A percentile compares a stretch with the other conserved stretches of the same genome.
Evolutionary conservation across 768 basidiomycete species (phyloP).

Genomic region (Tubosaeta sp.): DNA sequence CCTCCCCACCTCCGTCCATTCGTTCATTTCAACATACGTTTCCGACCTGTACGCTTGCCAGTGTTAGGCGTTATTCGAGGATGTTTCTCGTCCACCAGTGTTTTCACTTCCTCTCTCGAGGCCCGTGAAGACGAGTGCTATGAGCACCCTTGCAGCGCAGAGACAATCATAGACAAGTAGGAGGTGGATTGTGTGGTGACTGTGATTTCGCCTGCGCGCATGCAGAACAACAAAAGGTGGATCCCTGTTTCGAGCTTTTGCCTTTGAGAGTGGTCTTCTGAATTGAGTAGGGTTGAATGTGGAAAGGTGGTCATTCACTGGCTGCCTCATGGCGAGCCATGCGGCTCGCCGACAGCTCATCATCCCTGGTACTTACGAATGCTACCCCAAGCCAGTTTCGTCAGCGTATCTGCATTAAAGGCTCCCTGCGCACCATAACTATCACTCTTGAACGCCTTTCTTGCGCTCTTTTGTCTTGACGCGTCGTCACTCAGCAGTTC

Average conservation of each 20-base stretch:
- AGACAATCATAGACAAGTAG: constrained; percentile 35
- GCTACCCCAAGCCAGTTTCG: background rate
- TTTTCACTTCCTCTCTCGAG: constrained; percentile 36
- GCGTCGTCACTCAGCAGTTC: too few relatives aligned
- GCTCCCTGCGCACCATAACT: too few relatives aligned
- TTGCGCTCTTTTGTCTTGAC: too few relatives aligned
- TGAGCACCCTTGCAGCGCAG: constrained; percentile 35
- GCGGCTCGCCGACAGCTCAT: constrained; percentile 11
- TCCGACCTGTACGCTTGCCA: too few relatives aligned
- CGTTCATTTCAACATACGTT: too few relatives aligned
- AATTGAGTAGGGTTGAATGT: constrained; percentile 3
- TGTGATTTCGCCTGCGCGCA: constrained; percentile 37
- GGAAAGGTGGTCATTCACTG: constrained; percentile 1
- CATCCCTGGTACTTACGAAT: background rate
- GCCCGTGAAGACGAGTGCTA: constrained; percentile 38
- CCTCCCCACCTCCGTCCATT: too few relatives aligned
- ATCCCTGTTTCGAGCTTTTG: constrained; percentile 32
- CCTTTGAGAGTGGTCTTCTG: constrained; percentile 1
- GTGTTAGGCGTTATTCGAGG: too few relatives aligned
- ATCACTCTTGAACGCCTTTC: too few relatives aligned
- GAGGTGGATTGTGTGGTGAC: constrained; percentile 37
- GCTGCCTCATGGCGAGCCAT: constrained; percentile 24
- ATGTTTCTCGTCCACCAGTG: constrained; percentile 33
- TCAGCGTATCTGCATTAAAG: background rate
- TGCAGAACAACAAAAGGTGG: constrained; percentile 39